Conservation (phyloP, 257 asterid species). For the Jaltomata sinuosa region DNA sequence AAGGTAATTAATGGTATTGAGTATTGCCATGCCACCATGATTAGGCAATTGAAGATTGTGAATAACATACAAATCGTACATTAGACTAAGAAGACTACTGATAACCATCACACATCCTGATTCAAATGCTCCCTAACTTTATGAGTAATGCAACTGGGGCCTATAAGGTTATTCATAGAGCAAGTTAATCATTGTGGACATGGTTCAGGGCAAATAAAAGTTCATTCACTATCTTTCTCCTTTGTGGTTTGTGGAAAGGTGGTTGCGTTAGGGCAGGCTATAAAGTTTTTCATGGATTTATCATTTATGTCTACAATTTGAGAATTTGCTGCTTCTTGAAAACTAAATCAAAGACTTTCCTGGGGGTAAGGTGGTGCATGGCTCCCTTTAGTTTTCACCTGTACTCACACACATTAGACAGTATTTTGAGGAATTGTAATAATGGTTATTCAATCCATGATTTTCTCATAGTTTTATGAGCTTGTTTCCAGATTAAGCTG, state of each 20-base stretch:
- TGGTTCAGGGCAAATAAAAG: background rate
- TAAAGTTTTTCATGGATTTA: background rate
- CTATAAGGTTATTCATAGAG: background rate
- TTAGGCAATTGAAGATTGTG: background rate
- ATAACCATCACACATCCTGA: background rate
- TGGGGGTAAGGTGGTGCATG: background rate
- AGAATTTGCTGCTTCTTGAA: background rate
- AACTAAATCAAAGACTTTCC: background rate
- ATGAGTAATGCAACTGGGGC: background rate
- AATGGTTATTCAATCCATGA: background rate
- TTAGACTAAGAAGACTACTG: background rate
- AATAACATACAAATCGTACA: background rate
- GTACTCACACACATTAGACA: background rate
- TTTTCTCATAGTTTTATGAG: background rate
- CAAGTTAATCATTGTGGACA: background rate
- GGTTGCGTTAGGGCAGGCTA: background rate
- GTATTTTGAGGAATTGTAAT: background rate
- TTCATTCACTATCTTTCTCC: background rate
- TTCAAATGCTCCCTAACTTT: background rate
- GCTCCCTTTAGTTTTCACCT: background rate
- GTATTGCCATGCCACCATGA: background rate
- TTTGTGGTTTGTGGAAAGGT: background rate
- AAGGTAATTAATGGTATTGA: background rate
- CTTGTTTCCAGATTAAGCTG: background rate
- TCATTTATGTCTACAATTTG: background rate